Conservation (phyloP, 768 basidiomycete genomes). For the Suillus discolor region DNA sequence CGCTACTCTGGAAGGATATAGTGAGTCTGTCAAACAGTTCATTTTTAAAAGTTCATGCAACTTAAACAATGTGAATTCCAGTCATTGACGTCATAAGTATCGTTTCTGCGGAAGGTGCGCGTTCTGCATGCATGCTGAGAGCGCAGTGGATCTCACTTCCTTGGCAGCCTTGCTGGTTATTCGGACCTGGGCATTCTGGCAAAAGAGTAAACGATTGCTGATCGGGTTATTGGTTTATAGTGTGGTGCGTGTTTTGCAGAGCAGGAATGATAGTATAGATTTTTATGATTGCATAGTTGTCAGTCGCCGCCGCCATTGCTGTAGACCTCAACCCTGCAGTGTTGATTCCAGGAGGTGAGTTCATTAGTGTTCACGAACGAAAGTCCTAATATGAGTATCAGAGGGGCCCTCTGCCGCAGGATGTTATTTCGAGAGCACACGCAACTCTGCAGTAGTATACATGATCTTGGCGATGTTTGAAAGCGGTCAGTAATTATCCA, state of each 20-base stretch:
- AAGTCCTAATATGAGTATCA: too few species aligned
- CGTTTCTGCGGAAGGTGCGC: slow-evolving; percentile 10
- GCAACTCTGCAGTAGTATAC: too few species aligned
- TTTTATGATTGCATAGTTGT: too few species aligned
- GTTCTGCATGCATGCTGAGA: background rate
- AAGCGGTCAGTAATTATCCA: background rate
- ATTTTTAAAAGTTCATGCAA: too few species aligned
- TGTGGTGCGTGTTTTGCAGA: slow-evolving; percentile 8
- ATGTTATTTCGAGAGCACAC: too few species aligned
- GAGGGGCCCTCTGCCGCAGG: too few species aligned
- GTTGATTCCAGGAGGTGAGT: too few species aligned
- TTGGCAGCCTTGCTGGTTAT: slow-evolving; percentile 17
- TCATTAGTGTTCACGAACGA: too few species aligned
- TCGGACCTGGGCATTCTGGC: slow-evolving; percentile 18
- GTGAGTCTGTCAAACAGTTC: too few species aligned
- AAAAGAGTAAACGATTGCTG: slow-evolving; percentile 2
- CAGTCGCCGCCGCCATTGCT: too few species aligned
- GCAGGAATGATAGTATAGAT: background rate
- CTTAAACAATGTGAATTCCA: background rate
- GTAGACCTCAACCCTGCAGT: too few species aligned
- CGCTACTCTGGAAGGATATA: too few species aligned
- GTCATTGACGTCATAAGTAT: slow-evolving; percentile 10
- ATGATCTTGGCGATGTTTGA: background rate
- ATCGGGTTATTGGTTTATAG: slow-evolving; percentile 15
- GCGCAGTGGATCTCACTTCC: background rate